phyloP scores from a whole-genome alignment of 2,329 filamentous ascomycete genomes.

The Neonectria punicea region DNA sequence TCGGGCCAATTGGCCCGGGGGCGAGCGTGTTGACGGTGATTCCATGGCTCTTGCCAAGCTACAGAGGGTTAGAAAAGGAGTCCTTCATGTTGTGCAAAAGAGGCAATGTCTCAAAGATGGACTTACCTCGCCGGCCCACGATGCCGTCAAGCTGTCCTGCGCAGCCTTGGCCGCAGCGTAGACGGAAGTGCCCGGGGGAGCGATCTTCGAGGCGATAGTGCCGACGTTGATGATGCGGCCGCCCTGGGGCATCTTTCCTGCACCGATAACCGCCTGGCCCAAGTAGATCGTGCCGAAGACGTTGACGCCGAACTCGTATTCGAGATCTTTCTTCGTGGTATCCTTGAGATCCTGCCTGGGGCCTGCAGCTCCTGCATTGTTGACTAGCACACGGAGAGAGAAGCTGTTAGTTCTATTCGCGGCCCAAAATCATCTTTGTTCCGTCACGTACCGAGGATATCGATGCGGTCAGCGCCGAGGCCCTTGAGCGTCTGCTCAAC shows the following conservation, averaged over 20 bases:
- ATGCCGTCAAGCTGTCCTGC: slow-evolving; percentile 43
- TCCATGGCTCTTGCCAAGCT: slow-evolving; percentile 47
- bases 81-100: background rate
- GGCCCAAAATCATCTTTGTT: background rate
- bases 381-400: slow-evolving; percentile 37
- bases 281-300: slow-evolving; percentile 46
- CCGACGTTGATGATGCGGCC: slow-evolving; percentile 51
- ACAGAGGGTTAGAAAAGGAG: background rate
- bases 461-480: slow-evolving; percentile 47
- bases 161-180: slow-evolving; percentile 49
- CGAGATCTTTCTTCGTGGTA: slow-evolving; percentile 38
- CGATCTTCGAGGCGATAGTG: slow-evolving; percentile 42
- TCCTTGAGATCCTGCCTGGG: slow-evolving; percentile 30
- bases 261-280: slow-evolving; percentile 45
- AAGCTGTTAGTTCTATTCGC: background rate
- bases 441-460: slow-evolving; percentile 49
- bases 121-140: slow-evolving; percentile 44
- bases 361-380: slow-evolving; percentile 46
- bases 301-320: slow-evolving; percentile 45
- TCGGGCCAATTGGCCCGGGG: slow-evolving; percentile 48
- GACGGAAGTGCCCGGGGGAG: background rate
- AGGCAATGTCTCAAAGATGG: background rate
- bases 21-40: slow-evolving; percentile 54
- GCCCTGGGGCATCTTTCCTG: slow-evolving; percentile 45
- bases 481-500: slow-evolving; percentile 46